Conservation (phyloP, 177 flowering plant species). For the Vitis hybrid region DNA sequence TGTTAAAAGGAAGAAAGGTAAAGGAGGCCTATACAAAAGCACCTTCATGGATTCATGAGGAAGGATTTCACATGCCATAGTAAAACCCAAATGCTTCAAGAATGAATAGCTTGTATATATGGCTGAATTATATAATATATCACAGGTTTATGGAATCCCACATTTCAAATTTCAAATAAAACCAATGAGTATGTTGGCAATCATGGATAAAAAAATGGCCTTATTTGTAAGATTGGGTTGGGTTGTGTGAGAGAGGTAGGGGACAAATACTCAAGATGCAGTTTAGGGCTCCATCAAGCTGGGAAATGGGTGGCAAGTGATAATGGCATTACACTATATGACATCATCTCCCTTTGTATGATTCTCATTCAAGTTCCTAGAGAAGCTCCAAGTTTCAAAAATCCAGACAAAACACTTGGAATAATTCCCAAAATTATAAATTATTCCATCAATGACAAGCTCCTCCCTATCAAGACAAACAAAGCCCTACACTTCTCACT, state of each 20-base stretch:
- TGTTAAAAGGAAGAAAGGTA: no score
- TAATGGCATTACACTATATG: neutral
- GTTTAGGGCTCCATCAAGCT: neutral
- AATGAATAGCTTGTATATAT: no score
- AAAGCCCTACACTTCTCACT: neutral
- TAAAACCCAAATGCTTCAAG: no score
- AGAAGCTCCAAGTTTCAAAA: neutral
- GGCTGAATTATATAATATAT: no score
- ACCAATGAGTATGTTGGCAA: neutral
- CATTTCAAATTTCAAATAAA: no score
- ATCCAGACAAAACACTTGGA: neutral
- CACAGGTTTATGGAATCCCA: no score
- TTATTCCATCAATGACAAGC: neutral
- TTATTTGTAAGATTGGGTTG: no score
- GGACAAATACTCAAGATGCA: neutral
- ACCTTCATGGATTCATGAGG: no score
- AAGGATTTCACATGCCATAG: no score
- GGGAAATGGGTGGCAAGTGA: neutral
- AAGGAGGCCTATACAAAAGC: no score
- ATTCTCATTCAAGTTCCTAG: slow-evolving; percentile 1
- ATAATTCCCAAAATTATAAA: neutral
- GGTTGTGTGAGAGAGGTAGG: neutral
- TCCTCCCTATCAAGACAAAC: neutral
- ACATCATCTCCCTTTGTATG: neutral
- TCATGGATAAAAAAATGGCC: neutral